A percentile compares a stretch with the other conserved stretches of the same genome.
Conservation (phyloP, 2,329 filamentous ascomycete genomes). For the Pestalotiopsis sp. region DNA sequence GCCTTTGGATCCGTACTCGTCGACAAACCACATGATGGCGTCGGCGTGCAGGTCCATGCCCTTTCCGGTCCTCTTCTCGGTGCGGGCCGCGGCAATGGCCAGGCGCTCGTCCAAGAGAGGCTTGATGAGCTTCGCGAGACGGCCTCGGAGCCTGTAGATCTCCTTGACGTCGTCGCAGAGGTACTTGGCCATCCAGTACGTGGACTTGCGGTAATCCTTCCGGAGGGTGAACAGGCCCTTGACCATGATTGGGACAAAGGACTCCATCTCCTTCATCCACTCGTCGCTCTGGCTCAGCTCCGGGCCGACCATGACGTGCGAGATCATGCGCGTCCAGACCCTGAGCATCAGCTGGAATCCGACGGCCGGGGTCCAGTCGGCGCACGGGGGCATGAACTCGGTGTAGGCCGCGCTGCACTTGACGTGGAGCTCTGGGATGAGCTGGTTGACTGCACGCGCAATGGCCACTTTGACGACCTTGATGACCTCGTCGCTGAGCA, state of each 20-base stretch:
- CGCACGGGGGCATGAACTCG: neutral
- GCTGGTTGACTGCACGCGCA: neutral
- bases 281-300: neutral
- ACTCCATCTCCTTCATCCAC: neutral
- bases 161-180: neutral
- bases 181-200: neutral
- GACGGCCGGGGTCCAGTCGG: neutral
- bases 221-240: neutral
- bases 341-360: neutral
- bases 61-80: neutral
- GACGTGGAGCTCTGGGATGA: neutral
- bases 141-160: neutral
- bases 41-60: neutral
- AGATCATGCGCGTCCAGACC: neutral
- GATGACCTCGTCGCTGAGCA: neutral
- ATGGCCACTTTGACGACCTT: neutral
- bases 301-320: neutral
- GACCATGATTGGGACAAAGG: neutral
- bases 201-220: neutral
- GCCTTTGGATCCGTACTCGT: neutral
- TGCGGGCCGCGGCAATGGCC: neutral
- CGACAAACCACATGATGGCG: neutral
- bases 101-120: neutral
- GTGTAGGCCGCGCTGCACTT: neutral
- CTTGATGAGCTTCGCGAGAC: neutral